phyloP scores from a whole-genome alignment of 2,329 filamentous ascomycete genomes.

The Ambrosiella beaveri region DNA sequence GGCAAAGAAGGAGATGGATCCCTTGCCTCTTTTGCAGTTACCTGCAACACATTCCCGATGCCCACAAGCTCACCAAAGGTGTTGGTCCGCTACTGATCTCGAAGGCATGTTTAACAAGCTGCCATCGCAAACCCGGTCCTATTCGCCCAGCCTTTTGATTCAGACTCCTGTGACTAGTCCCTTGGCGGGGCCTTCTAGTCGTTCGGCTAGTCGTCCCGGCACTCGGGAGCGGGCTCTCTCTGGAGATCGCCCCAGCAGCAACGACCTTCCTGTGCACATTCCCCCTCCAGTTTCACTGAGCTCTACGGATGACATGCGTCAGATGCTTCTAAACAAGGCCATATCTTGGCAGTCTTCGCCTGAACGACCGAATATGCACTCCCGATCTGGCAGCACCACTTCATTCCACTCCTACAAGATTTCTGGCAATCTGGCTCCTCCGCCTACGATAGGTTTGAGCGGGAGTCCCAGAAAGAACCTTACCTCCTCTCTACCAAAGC shows the following conservation, averaged over 20 bases:
- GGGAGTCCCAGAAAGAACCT: conserved; percentile 7
- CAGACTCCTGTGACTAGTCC: background rate
- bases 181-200: background rate
- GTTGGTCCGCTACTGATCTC: conserved; percentile 8
- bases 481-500: conserved; percentile 7
- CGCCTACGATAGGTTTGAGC: conserved; percentile 15
- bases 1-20: conserved; percentile 40
- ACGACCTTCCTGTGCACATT: background rate
- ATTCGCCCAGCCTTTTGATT: conserved; percentile 1
- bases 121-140: background rate
- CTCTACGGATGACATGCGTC: conserved; percentile 4
- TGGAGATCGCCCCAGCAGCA: conserved; percentile 20
- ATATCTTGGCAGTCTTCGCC: background rate
- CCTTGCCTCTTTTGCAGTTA: conserved; percentile 16
- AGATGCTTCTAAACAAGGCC: background rate
- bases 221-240: conserved; percentile 25
- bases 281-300: background rate
- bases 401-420: conserved; percentile 16
- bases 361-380: conserved; percentile 6
- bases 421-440: conserved; percentile 26
- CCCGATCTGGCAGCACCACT: conserved; percentile 12
- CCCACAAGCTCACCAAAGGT: conserved; percentile 1
- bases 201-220: background rate
- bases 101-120: conserved; percentile 4
- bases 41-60: background rate